Conservation (phyloP, 257 asterid species). For the Thymus mandschuricus region DNA sequence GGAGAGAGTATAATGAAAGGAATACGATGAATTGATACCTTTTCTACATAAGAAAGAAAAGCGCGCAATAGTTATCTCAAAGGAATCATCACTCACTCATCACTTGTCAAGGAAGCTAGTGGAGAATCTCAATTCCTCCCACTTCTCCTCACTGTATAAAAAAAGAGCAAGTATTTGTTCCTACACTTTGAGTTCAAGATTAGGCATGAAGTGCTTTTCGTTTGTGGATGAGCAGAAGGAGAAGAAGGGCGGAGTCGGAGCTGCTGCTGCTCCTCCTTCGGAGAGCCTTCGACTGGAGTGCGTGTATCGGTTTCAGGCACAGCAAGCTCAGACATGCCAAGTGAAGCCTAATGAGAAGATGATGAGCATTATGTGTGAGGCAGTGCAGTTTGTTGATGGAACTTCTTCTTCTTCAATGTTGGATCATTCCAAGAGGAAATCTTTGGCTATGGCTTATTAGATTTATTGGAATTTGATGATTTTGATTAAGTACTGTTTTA, state of each 20-base stretch:
- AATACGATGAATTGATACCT: conserved; percentile 19
- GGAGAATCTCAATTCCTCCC: conserved; percentile 18
- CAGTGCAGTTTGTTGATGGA: conserved; percentile 36
- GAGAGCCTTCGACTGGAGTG: conserved; percentile 30
- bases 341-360: conserved; percentile 32
- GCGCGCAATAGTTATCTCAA: conserved; percentile 30
- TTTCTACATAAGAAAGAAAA: background rate
- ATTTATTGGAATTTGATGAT: background rate
- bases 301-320: conserved; percentile 42
- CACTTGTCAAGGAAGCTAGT: conserved; percentile 9
- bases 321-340: conserved; percentile 32
- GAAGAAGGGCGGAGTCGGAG: conserved; percentile 16
- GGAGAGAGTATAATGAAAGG: background rate
- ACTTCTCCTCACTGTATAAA: conserved; percentile 26
- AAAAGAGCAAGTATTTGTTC: conserved; percentile 17
- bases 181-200: conserved; percentile 5
- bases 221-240: conserved; percentile 28
- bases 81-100: conserved; percentile 31
- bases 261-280: background rate
- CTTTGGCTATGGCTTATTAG: conserved; percentile 45
- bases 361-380: conserved; percentile 28
- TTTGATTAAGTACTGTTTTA: too few relatives aligned
- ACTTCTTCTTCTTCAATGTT: conserved; percentile 15
- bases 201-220: conserved; percentile 34
- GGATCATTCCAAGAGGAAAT: conserved; percentile 38